These are phyloP conservation scores for Tanozyma kutaoensis DNA, from an alignment of 805 yeast species.

Conservation along the genomic window DNA sequence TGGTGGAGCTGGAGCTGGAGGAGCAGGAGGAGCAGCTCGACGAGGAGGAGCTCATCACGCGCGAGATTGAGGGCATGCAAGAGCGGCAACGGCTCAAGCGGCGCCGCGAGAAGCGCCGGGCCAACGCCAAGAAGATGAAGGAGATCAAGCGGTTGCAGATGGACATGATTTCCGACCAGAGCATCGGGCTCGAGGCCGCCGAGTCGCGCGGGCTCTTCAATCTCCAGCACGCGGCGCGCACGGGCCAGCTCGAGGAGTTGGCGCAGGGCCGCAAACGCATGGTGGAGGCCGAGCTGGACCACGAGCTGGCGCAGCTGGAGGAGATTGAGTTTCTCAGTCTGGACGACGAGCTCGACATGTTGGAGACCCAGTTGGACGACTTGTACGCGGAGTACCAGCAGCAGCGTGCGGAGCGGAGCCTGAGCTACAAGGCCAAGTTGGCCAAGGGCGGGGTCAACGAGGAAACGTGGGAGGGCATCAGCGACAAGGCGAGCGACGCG, in stretches of 20 bases:
- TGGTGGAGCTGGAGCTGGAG: slow-evolving; percentile 45
- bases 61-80: slow-evolving; percentile 64
- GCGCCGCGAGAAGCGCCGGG: slow-evolving; percentile 72
- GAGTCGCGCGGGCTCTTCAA: slow-evolving; percentile 51
- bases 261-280: slow-evolving; percentile 64
- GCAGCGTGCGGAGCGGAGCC: slow-evolving; percentile 52
- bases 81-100: slow-evolving; percentile 55
- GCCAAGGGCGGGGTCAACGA: slow-evolving; percentile 69
- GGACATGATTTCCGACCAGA: slow-evolving; percentile 89
- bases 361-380: slow-evolving; percentile 71
- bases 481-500: not conserved
- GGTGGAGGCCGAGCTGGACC: slow-evolving; percentile 43
- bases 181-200: slow-evolving; percentile 89
- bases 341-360: slow-evolving; percentile 40
- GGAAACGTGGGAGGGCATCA: slow-evolving; percentile 68
- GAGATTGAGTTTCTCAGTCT: too few relatives aligned
- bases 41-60: slow-evolving; percentile 83
- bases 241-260: slow-evolving; percentile 66
- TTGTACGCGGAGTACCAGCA: slow-evolving; percentile 70
- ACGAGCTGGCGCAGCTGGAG: slow-evolving; percentile 29
- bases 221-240: slow-evolving; percentile 72
- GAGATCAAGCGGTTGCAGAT: slow-evolving; percentile 87
- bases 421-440: slow-evolving; percentile 53
- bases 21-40: slow-evolving; percentile 39
- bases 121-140: slow-evolving; percentile 74